Evolutionary conservation across 257 asterid species (phyloP).

Genomic region (Solanum tarapatanum): DNA sequence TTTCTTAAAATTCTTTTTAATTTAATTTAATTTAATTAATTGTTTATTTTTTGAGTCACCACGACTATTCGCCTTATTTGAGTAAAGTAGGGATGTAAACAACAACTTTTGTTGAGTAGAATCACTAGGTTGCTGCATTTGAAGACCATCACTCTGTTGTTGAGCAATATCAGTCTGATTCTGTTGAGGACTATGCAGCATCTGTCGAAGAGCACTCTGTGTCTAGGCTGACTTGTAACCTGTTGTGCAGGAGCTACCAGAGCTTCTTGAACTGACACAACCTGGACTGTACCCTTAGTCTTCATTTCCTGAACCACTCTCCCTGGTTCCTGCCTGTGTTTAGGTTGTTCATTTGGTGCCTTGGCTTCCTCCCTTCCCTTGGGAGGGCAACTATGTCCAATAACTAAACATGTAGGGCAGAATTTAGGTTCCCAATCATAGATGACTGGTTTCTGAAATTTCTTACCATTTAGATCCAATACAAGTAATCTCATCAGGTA

Average conservation of each 20-base stretch:
- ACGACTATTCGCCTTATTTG: background rate
- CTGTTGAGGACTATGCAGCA: background rate
- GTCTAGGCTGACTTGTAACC: background rate
- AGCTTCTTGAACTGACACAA: background rate
- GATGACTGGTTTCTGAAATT: background rate
- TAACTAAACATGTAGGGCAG: background rate
- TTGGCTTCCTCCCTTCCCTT: background rate
- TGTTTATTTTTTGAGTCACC: background rate
- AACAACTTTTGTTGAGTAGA: background rate
- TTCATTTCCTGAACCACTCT: background rate
- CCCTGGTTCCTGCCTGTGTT: background rate
- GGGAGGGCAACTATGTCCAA: background rate
- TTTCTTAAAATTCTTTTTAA: no score
- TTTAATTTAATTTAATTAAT: no score
- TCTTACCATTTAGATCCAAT: background rate
- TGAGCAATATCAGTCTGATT: background rate
- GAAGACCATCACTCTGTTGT: background rate
- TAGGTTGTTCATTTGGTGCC: background rate
- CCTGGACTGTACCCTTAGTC: background rate
- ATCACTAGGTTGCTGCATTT: background rate
- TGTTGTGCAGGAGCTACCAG: background rate
- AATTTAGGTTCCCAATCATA: background rate
- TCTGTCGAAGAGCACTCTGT: background rate
- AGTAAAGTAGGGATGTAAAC: background rate
- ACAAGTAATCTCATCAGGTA: background rate